A percentile compares a stretch with the other conserved stretches of the same genome.
These are phyloP conservation scores for Dianthus caryophyllus DNA, from an alignment of 148 eudicot genomes.

Conservation along the genomic window DNA sequence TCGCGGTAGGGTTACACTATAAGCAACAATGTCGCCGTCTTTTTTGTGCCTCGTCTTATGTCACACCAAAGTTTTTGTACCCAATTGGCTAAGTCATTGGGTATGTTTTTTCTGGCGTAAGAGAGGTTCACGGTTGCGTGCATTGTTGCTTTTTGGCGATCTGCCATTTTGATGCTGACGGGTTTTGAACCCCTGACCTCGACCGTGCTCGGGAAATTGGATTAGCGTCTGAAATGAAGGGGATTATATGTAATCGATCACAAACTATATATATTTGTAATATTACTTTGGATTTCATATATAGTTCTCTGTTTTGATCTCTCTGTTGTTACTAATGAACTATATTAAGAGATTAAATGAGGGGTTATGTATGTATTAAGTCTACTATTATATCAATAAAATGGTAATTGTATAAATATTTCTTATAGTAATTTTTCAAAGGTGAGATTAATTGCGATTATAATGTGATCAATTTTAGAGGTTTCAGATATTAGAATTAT, in stretches of 20 bases:
- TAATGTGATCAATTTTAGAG: too few relatives aligned
- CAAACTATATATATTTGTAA: not conserved
- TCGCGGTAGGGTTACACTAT: not conserved
- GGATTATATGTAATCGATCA: not conserved
- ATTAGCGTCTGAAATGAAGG: not conserved
- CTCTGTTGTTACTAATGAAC: not conserved
- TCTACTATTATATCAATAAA: too few relatives aligned
- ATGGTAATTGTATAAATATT: too few relatives aligned
- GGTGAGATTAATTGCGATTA: too few relatives aligned
- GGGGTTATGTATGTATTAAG: not conserved
- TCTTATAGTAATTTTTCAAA: too few relatives aligned
- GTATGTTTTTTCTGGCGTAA: slow-evolving; percentile 22
- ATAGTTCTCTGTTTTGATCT: slow-evolving; percentile 6
- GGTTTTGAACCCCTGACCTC: slow-evolving; percentile 3
- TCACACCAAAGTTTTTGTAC: slow-evolving; percentile 25
- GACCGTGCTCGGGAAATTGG: slow-evolving; percentile 10
- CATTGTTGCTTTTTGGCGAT: slow-evolving; percentile 21
- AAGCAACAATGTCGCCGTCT: slow-evolving; percentile 20
- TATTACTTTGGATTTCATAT: slow-evolving; percentile 5
- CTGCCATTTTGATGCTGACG: slow-evolving; percentile 16
- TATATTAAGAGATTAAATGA: slow-evolving; percentile 1
- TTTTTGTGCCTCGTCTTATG: slow-evolving; percentile 22
- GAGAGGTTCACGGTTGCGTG: slow-evolving; percentile 19
- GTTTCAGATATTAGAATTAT: too few relatives aligned
- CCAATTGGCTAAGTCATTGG: slow-evolving; percentile 26